phyloP scores from a whole-genome alignment of 2,329 filamentous ascomycete species.

The Leptosphaerulina australis region DNA sequence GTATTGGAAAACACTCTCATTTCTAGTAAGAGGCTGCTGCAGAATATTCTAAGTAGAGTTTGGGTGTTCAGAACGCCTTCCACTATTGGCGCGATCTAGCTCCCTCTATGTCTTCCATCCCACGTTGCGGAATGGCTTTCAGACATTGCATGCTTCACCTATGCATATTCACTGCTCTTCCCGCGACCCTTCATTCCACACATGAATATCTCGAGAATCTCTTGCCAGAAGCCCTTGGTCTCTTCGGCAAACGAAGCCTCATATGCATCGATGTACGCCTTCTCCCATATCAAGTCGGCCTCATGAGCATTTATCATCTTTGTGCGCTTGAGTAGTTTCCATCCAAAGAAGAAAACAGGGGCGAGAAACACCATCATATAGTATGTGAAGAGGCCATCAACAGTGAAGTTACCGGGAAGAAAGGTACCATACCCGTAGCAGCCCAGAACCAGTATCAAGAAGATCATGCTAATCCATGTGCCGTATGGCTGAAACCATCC shows the following conservation, averaged over 20 bases:
- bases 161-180: constrained; percentile 12
- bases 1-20: not conserved
- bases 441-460: constrained; percentile 23
- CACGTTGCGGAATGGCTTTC: not conserved
- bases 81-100: not conserved
- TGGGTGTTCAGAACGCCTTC: not conserved
- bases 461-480: constrained; percentile 24
- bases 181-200: constrained; percentile 18
- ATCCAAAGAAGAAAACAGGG: constrained; percentile 55
- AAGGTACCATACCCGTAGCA: constrained; percentile 48
- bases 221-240: constrained; percentile 37
- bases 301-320: constrained; percentile 51
- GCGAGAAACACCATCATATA: constrained; percentile 30
- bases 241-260: constrained; percentile 27
- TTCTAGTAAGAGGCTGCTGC: not conserved
- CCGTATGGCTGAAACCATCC: constrained; percentile 39
- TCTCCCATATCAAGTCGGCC: constrained; percentile 53
- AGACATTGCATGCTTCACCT: not conserved
- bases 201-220: constrained; percentile 30
- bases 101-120: not conserved
- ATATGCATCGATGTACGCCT: constrained; percentile 51
- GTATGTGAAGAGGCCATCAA: constrained; percentile 57
- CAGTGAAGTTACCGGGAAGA: constrained; percentile 52
- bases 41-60: not conserved
- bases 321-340: constrained; percentile 67